Evolutionary conservation across 208 protist species (phyloP), one percentile per base, ranked within the genome.

Genomic region (Trypanosoma brucei): DNA sequence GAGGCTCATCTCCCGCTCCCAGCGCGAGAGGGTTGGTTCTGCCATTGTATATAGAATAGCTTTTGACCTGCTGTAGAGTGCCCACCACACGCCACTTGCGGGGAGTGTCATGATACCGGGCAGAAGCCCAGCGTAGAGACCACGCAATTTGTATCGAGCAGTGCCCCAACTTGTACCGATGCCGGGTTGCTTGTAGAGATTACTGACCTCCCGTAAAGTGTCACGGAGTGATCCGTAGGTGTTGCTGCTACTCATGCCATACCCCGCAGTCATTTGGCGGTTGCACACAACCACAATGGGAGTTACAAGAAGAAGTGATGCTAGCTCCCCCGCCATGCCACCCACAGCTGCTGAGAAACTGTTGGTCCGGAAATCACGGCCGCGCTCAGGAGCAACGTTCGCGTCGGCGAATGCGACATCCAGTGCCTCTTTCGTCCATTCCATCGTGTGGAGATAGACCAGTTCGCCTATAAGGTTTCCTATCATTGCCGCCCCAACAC

Each of bases 61-160:
- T 60, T 94, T 94, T 9, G 74, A 65, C 59, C 87, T 82, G 1
- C 82, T 89, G 66, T 94, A 94, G 11, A 88, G 49, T 0, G 69
- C 79, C 86, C 88, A 94, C 88, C 88, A 94, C 53, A 79, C 70
- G n/a, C 85, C 88, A 57, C 78, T 89, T 9, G 83, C 82, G 3
- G 88, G 88, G 22, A 94, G 73, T 36, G 73, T 76, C 60, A 83
- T 65, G 40, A 94, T 62, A 3, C 83, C 85, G 0, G 85, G 82
- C 36, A 71, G 78, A 13, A 84, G 68, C 30, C 88, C 88, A 39
- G 85, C 72, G 53, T 94, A 94, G 4, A 91, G 59, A 1, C 83
- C 81, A 39, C 76, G 69, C 22, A 93, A 44, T 0, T 76, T 81
- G 34, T 68, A 59, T 1, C n/a, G 9, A 30, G n/a, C 53, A 3